phyloP scores from a whole-genome alignment of 306 rosid genomes.

The Glycyrrhiza uralensis region DNA sequence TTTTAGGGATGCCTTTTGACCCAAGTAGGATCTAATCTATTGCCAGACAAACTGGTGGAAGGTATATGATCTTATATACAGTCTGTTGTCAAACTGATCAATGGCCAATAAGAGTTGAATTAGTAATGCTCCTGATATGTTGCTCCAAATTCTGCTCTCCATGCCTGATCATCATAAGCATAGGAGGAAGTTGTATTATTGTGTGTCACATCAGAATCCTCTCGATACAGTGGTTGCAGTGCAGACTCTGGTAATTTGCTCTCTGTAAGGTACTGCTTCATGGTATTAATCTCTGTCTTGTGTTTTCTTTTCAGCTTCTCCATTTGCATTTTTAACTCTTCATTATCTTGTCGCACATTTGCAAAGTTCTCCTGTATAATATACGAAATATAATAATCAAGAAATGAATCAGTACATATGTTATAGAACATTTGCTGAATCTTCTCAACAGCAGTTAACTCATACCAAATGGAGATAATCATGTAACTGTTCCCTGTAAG shows the following conservation, averaged over 20 bases:
- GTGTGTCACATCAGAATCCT: slow-evolving; percentile 42
- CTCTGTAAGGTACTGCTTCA: slow-evolving; percentile 86
- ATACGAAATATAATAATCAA: slow-evolving; percentile 5
- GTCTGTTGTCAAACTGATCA: not conserved
- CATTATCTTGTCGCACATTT: slow-evolving; percentile 57
- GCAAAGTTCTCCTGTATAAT: slow-evolving; percentile 57
- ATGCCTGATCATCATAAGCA: slow-evolving; percentile 80
- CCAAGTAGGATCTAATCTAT: slow-evolving; percentile 46
- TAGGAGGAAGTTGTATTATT: slow-evolving; percentile 36
- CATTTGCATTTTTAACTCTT: slow-evolving; percentile 67
- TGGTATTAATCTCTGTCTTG: slow-evolving; percentile 80
- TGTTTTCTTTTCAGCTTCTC: slow-evolving; percentile 84
- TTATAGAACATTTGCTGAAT: not conserved
- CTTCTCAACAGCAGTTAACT: not conserved
- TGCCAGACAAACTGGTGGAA: not conserved
- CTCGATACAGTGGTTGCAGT: slow-evolving; percentile 57
- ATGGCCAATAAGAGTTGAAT: not conserved
- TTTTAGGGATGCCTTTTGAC: slow-evolving; percentile 3
- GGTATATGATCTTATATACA: not conserved
- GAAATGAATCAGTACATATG: not conserved
- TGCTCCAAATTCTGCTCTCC: slow-evolving; percentile 97
- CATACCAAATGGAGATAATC: not conserved
- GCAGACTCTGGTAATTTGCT: slow-evolving; percentile 91
- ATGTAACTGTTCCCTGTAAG: not conserved
- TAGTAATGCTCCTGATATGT: slow-evolving; percentile 77